Evolutionary conservation across 2,329 filamentous ascomycete species (phyloP).

Genomic region (Venturia nashicola): DNA sequence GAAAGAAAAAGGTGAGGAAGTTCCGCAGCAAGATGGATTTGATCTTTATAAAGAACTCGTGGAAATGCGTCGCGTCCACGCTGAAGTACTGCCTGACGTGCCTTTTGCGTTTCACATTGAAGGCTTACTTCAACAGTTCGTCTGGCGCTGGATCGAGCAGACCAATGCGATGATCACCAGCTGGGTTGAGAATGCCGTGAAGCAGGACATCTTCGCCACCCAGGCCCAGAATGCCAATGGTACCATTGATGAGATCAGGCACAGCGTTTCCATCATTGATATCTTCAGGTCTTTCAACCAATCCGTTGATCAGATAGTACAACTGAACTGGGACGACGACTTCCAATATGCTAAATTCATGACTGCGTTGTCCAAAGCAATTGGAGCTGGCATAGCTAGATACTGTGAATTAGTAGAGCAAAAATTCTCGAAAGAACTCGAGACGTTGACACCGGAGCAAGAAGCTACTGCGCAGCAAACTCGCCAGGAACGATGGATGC

Average conservation of each 20-base stretch:
- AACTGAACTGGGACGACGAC: conserved; percentile 86
- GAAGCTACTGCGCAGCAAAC: conserved; percentile 65
- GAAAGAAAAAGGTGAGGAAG: conserved; percentile 56
- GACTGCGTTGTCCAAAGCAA: conserved; percentile 78
- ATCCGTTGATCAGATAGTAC: conserved; percentile 72
- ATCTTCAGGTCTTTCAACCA: conserved; percentile 91
- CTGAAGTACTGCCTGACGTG: conserved; percentile 5
- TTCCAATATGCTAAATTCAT: conserved; percentile 93
- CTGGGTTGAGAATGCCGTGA: conserved; percentile 83
- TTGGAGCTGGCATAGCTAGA: conserved; percentile 67
- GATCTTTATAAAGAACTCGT: conserved; percentile 83
- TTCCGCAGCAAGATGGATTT: conserved; percentile 85
- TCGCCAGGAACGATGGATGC: conserved; percentile 83
- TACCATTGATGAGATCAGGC: conserved; percentile 67
- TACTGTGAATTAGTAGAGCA: conserved; percentile 90
- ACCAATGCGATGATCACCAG: conserved; percentile 69
- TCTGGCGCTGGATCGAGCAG: conserved; percentile 85
- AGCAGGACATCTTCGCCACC: conserved; percentile 76
- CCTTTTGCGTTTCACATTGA: conserved; percentile 85
- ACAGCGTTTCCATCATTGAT: conserved; percentile 88
- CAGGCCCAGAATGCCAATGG: conserved; percentile 49
- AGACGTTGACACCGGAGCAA: conserved; percentile 78
- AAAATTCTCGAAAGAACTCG: conserved; percentile 83
- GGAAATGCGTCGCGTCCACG: conserved; percentile 71
- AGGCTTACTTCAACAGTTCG: conserved; percentile 74